phyloP scores from a whole-genome alignment of 2,329 filamentous ascomycete species.

The Apiospora malaysiana region DNA sequence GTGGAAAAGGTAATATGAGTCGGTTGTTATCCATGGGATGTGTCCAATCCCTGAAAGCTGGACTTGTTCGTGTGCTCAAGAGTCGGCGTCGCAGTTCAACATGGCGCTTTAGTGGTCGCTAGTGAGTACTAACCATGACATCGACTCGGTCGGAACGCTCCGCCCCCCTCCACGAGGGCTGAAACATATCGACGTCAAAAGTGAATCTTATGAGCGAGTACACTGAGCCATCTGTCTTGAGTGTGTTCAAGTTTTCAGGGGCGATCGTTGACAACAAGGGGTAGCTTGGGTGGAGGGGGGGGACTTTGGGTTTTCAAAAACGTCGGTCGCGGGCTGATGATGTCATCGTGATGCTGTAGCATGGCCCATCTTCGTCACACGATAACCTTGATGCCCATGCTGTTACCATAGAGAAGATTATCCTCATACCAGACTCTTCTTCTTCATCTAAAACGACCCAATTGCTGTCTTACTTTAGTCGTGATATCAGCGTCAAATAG shows the following conservation, averaged over 20 bases:
- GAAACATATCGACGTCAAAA: too few relatives aligned
- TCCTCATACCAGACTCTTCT: neutral
- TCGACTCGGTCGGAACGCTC: neutral
- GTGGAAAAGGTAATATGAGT: too few relatives aligned
- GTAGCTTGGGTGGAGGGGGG: neutral
- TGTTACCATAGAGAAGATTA: neutral
- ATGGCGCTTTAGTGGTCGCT: neutral
- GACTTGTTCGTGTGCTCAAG: neutral
- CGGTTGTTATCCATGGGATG: neutral
- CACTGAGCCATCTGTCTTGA: neutral
- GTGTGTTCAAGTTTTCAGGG: neutral
- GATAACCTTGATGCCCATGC: neutral
- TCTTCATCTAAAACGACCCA: neutral
- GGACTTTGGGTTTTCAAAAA: neutral
- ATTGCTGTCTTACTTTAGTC: neutral
- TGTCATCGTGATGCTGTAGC: conserved; percentile 7
- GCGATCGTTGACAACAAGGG: too few relatives aligned
- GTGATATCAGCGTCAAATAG: neutral
- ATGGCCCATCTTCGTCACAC: neutral
- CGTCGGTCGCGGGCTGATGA: neutral
- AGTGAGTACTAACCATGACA: neutral
- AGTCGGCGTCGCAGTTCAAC: neutral
- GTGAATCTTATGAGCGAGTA: too few relatives aligned
- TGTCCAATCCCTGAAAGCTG: neutral
- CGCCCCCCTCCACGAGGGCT: too few relatives aligned